These are phyloP conservation scores for Tripidium arundinaceum DNA, from an alignment of 202 grass and related monocot genomes.

Conservation along the genomic window DNA sequence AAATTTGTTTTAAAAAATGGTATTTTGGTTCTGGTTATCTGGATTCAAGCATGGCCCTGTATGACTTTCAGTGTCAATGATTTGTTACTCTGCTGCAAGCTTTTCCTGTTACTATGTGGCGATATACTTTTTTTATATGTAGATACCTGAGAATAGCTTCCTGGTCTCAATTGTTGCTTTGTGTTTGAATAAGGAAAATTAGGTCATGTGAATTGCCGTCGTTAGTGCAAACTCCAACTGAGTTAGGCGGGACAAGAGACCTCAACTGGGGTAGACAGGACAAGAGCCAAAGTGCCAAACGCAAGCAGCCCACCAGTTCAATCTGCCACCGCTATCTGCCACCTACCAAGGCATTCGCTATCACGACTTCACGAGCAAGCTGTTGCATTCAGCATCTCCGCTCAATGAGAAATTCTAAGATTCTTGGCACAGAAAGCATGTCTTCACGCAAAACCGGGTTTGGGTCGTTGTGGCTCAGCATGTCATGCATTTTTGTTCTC, in stretches of 20 bases:
- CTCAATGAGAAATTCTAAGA: background rate
- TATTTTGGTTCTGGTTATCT: background rate
- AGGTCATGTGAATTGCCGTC: background rate
- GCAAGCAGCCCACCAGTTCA: background rate
- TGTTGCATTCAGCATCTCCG: conserved; percentile 7
- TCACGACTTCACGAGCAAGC: background rate
- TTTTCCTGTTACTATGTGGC: background rate
- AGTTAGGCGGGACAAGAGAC: background rate
- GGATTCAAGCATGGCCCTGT: background rate
- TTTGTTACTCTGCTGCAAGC: no score
- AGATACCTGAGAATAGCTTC: background rate
- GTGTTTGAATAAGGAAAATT: background rate
- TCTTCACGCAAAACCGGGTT: background rate
- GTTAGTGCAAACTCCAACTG: background rate
- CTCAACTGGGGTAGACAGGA: background rate
- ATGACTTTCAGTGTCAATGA: background rate
- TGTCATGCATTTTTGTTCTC: background rate
- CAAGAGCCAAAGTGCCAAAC: background rate
- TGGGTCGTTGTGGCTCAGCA: background rate
- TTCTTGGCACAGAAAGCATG: conserved; percentile 22
- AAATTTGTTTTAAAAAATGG: background rate
- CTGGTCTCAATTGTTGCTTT: background rate
- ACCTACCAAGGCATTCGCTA: background rate
- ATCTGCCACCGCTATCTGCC: background rate
- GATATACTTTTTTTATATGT: background rate